phyloP scores from a whole-genome alignment of 805 yeast genomes.

The Lachancea meyersii region DNA sequence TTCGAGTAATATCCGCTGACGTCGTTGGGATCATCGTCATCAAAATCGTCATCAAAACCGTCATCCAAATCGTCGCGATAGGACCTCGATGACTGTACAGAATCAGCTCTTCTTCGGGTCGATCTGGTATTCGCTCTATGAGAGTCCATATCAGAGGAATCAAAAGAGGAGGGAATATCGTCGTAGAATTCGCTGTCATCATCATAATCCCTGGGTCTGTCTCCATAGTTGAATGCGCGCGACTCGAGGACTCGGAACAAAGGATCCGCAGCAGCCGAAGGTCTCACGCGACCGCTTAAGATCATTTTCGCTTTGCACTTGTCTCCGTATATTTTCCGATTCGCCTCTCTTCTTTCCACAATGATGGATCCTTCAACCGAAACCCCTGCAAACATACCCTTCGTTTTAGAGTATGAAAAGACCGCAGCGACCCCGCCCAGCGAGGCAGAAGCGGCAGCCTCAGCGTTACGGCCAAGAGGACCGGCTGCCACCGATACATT shows the following conservation, averaged over 20 bases:
- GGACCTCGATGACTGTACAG: constrained; percentile 18
- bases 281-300: constrained; percentile 78
- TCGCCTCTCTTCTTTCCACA: constrained; percentile 95
- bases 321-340: constrained; percentile 87
- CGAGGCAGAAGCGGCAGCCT: constrained; percentile 94
- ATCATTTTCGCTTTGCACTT: constrained; percentile 83
- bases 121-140: constrained; percentile 25
- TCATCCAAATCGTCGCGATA: constrained; percentile 26
- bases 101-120: constrained; percentile 27
- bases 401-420: constrained; percentile 89
- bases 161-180: constrained; percentile 44
- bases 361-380: constrained; percentile 95
- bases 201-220: constrained; percentile 52
- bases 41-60: constrained; percentile 17
- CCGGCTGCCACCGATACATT: constrained; percentile 95
- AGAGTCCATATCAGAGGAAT: constrained; percentile 31
- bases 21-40: constrained; percentile 34
- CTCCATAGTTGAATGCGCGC: constrained; percentile 66
- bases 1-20: constrained; percentile 38
- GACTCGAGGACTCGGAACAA: constrained; percentile 81
- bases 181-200: constrained; percentile 61
- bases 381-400: constrained; percentile 95
- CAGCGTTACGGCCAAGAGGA: constrained; percentile 95
- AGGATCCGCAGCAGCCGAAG: constrained; percentile 88
- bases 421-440: constrained; percentile 81